These are phyloP conservation scores for Turnera subulata DNA, from an alignment of 345 rosid species.

Conservation along the genomic window DNA sequence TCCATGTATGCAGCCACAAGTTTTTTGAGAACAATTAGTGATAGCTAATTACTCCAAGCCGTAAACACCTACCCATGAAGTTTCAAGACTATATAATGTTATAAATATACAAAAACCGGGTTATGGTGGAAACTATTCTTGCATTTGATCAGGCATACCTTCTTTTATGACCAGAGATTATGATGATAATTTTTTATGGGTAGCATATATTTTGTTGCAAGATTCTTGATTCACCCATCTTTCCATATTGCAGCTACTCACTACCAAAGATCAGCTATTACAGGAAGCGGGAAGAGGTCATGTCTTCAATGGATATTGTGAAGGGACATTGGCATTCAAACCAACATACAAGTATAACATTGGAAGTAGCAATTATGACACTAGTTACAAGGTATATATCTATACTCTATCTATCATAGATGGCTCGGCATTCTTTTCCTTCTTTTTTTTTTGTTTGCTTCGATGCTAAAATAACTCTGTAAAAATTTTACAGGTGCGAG, in stretches of 20 bases:
- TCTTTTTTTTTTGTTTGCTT: not conserved
- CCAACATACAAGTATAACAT: slow-evolving; percentile 60
- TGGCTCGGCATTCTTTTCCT: too few species aligned
- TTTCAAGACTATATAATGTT: too few species aligned
- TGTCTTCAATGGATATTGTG: slow-evolving; percentile 55
- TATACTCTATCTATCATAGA: too few species aligned
- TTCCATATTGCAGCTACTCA: slow-evolving; percentile 36
- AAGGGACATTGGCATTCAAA: slow-evolving; percentile 56
- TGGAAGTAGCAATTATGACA: slow-evolving; percentile 59
- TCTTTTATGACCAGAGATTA: not conserved
- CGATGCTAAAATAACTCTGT: not conserved
- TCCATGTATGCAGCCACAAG: too few species aligned
- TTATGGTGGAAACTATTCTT: too few species aligned
- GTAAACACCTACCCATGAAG: too few species aligned
- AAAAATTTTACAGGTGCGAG: slow-evolving; percentile 26
- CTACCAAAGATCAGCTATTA: slow-evolving; percentile 59
- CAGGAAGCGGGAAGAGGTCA: slow-evolving; percentile 68
- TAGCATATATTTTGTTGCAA: not conserved
- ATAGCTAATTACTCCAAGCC: too few species aligned
- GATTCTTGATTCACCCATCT: too few species aligned
- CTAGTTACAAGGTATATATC: slow-evolving; percentile 49
- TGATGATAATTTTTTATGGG: too few species aligned
- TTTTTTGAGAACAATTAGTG: too few species aligned
- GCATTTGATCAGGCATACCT: too few species aligned
- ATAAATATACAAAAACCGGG: too few species aligned